Conservation (phyloP, 2,329 filamentous ascomycete species). For the Colletotrichum lindemuthianum region DNA sequence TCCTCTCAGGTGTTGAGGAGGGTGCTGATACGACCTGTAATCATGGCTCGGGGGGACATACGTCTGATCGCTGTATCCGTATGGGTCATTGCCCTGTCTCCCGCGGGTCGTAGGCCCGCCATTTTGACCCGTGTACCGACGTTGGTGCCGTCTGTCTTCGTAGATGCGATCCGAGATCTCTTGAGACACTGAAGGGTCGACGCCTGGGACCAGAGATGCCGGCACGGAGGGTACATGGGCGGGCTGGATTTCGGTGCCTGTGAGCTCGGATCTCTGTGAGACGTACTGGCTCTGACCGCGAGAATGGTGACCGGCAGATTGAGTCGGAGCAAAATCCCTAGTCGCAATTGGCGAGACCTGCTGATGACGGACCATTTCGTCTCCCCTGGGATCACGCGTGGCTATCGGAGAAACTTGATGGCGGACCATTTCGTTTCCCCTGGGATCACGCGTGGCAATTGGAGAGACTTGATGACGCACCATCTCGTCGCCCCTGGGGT, state of each 20-base stretch:
- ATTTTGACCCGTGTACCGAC: conserved; percentile 55
- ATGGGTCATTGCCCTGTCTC: conserved; percentile 46
- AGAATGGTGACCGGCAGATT: conserved; percentile 42
- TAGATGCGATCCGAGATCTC: conserved; percentile 69
- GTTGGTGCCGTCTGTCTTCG: conserved; percentile 61
- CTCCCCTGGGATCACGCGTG: conserved; percentile 12
- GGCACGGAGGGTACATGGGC: conserved; percentile 62
- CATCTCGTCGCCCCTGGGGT: conserved; percentile 32
- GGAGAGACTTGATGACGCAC: conserved; percentile 19
- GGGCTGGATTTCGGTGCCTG: conserved; percentile 46
- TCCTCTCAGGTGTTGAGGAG: conserved; percentile 37
- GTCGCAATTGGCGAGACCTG: conserved; percentile 17
- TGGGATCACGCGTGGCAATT: conserved; percentile 6
- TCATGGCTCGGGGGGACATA: conserved; percentile 56
- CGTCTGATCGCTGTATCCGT: conserved; percentile 38
- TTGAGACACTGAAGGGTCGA: conserved; percentile 64
- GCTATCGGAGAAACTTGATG: conserved; percentile 21
- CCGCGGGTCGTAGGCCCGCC: conserved; percentile 55
- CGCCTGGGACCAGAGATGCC: conserved; percentile 68
- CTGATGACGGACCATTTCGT: conserved; percentile 19
- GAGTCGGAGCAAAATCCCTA: conserved; percentile 47
- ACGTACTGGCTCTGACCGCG: conserved; percentile 44
- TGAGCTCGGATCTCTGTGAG: conserved; percentile 48
- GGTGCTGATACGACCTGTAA: conserved; percentile 48
- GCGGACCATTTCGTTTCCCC: conserved; percentile 18